Evolutionary conservation across 208 protist species (phyloP), one percentile per base, ranked within the genome.

Genomic region (Porcisia hertigi): DNA sequence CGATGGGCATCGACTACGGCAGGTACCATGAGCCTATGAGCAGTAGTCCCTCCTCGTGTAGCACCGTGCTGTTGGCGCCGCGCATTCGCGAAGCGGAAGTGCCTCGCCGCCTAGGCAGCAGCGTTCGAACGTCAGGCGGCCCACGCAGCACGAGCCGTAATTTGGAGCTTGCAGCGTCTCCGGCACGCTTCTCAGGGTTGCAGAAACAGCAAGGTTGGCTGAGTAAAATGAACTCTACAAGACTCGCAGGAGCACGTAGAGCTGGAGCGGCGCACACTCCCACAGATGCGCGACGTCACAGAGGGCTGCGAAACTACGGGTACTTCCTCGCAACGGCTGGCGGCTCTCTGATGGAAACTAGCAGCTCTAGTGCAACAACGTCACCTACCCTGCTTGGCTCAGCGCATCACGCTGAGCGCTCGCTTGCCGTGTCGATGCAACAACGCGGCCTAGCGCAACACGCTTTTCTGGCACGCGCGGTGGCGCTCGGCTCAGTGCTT

Each of bases 301-400:
- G 64, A 16, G 20, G 16, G 20, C 43, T 30, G 2, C 64, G 7
- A 25, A 43, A 1, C 52, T 18, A 6, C 6, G 67, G 34, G 30
- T 49, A 75, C 70, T 75, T 64, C 16, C 62, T 41, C 41, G 57
- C 70, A 25, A n/a, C 39, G 1, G 57, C 70, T 25, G 57, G 64
- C 9, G 57, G 58, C 39, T 52, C 58, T 23, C 70, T 75, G 70
- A 36, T 53, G 45, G 54, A 54, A 14, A 39, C 58, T 39, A 23
- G n/a, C 5, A 58, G 70, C 20, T 66, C 12, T 34, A 11, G 41
- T 20, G 58, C 57, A 7, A 65, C 36, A 49, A n/a, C 70, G 0
- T 20, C n/a, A 18, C 54, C 41, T 6, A 12, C 53, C 9, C 36
- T 34, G n/a, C 12, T 39, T 2, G 23, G 39, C 25, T 16, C 39